Evolutionary conservation across 2,329 filamentous ascomycete species (phyloP), one percentile per base, ranked within the genome.

Genomic region (Penicillium sp.): DNA sequence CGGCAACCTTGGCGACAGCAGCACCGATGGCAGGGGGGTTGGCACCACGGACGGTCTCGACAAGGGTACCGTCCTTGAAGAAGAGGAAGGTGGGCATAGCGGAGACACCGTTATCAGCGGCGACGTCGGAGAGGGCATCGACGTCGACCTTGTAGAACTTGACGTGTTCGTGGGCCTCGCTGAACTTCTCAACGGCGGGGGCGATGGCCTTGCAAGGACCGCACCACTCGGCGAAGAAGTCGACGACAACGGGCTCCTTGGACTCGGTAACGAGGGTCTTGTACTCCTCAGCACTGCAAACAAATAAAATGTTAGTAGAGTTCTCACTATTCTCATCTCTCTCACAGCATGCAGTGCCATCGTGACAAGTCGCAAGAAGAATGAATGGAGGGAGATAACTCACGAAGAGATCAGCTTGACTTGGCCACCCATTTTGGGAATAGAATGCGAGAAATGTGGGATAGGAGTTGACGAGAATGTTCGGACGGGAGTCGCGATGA

Each of bases 61-160:
- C 76, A 81, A 90, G 89, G 75, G 90, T 75, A 63, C 90, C 91
- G 66, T 87, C 77, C 83, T 91, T 90, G 85, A 92, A 96, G 70
- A 96, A 75, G 55, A 90, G 70, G 80, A 98, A 96, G 27, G 91
- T 96, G 55, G 93, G 93, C 92, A 98, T 96, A 73, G 93, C 92
- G 67, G 90, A 86, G 74, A 98, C 85, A 63, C 85, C 86, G 62
- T 95, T 86, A 72, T 95, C 86, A 69, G 88, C 83, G 31, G 90
- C 86, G 49, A 96, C 83, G 1, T 90, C 86, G 64, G 87, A 80
- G 41, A 93, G 80, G 63, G 91, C 82, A 75, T 97, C 93, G 68
- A 97, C 92, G 75, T 98, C 92, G 72, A 97, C 81, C 84, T 96
- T 95, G 84, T 86, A 86, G 79, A 96, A 97, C 75, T 85, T 81